Percentiles rank a stretch among this genome's conserved stretches.
Conservation (phyloP, 2,329 filamentous ascomycete species). For the Cladorrhinum sp. region DNA sequence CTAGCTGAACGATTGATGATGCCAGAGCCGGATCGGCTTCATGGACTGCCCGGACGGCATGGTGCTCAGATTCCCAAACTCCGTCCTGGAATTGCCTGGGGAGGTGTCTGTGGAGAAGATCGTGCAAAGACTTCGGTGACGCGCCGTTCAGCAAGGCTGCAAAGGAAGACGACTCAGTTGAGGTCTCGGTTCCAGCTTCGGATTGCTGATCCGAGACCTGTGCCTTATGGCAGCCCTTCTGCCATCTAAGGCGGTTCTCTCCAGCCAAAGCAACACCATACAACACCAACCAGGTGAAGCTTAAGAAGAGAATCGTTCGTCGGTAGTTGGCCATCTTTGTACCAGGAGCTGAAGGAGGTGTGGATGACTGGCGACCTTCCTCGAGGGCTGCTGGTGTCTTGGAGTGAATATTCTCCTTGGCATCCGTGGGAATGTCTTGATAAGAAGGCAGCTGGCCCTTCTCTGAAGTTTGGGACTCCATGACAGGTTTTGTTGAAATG, state of each 20-base stretch:
- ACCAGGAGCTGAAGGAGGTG: not conserved
- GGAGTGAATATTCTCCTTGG: constrained; percentile 13
- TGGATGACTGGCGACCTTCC: constrained; percentile 8
- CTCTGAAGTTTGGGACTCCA: constrained; percentile 12
- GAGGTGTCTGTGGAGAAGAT: constrained; percentile 62
- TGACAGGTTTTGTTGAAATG: constrained; percentile 6
- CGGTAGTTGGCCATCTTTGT: constrained; percentile 15
- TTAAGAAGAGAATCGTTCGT: constrained; percentile 12
- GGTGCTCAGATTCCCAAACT: constrained; percentile 62
- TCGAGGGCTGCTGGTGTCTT: not conserved
- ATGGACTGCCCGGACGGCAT: constrained; percentile 62
- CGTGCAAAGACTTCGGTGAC: constrained; percentile 60
- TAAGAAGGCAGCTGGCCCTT: constrained; percentile 12
- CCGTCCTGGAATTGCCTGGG: constrained; percentile 65
- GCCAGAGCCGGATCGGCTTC: constrained; percentile 60
- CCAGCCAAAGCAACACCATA: constrained; percentile 16
- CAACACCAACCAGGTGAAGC: constrained; percentile 18
- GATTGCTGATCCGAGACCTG: not conserved
- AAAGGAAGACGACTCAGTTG: constrained; percentile 17
- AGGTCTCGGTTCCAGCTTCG: not conserved
- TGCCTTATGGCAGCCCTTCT: constrained; percentile 16
- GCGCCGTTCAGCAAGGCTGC: constrained; percentile 48
- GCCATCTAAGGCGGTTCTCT: not conserved
- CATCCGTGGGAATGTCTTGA: constrained; percentile 14
- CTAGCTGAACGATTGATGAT: constrained; percentile 61